Conservation (phyloP, 176 grass and related monocot species). For the Musa beccarii region DNA sequence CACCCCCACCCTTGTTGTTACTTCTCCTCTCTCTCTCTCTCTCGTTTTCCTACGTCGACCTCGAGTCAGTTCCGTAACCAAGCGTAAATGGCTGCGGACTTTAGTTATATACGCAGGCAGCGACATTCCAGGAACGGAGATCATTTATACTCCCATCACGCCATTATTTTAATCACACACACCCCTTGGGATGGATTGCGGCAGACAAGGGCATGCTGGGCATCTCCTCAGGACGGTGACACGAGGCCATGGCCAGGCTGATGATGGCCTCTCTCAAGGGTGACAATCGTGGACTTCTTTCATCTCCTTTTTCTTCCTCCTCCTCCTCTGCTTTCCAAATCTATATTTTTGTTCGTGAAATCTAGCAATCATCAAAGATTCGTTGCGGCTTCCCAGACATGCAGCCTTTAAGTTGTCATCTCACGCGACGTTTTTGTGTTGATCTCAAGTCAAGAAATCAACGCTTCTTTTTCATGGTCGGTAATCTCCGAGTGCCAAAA, state of each 20-base stretch:
- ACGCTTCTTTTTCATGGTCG: no score
- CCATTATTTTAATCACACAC: not conserved
- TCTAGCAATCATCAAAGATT: constrained; percentile 14
- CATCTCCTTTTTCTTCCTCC: no score
- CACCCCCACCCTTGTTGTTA: constrained; percentile 1
- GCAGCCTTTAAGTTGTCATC: no score
- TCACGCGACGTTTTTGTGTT: no score
- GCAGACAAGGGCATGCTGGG: no score
- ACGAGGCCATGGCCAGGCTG: no score
- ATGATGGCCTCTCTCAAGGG: no score
- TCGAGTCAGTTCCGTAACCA: not conserved
- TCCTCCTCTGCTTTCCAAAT: not conserved
- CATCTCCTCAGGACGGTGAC: no score
- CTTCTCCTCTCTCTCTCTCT: not conserved
- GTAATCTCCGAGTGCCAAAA: no score
- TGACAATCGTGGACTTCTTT: not conserved
- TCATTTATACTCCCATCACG: not conserved
- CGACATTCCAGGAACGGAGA: not conserved
- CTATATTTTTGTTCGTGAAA: not conserved
- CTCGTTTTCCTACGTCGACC: not conserved
- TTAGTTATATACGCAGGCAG: not conserved
- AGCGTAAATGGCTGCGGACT: not conserved
- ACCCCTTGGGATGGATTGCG: no score
- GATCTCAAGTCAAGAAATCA: no score
- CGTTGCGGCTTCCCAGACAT: not conserved